These are phyloP conservation scores for Acanthamoeba triangularis DNA, from an alignment of 208 protist species.

Conservation along the genomic window DNA sequence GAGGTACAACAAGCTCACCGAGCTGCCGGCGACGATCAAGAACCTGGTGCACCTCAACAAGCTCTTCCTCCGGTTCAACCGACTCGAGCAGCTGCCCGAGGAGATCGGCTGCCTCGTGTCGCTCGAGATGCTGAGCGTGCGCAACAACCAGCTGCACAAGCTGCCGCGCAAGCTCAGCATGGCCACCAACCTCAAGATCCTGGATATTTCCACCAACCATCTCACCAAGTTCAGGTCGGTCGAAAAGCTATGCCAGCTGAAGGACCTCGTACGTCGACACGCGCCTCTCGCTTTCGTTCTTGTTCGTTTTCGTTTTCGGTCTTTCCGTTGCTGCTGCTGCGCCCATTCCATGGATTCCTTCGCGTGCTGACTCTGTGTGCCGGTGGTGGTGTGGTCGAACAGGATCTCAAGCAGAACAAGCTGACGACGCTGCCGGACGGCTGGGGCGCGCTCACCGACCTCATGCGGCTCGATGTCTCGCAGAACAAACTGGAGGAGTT, in stretches of 20 bases:
- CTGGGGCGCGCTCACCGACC: slow-evolving; percentile 24
- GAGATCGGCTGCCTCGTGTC: slow-evolving; percentile 61
- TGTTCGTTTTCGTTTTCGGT: too few relatives aligned
- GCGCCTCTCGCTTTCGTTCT: neutral
- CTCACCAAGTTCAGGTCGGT: slow-evolving; percentile 48
- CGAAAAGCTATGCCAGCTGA: slow-evolving; percentile 47
- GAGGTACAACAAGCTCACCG: slow-evolving; percentile 57
- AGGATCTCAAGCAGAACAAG: slow-evolving; percentile 74
- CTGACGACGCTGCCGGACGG: slow-evolving; percentile 15
- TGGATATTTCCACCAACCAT: slow-evolving; percentile 52
- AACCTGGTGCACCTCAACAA: neutral
- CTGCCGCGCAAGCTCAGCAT: slow-evolving; percentile 42
- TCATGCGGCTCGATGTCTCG: slow-evolving; percentile 56
- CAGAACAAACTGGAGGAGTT: slow-evolving; percentile 61
- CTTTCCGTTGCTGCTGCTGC: too few relatives aligned
- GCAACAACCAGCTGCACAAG: slow-evolving; percentile 80
- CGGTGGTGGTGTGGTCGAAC: neutral
- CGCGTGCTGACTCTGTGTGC: too few relatives aligned
- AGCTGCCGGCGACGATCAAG: slow-evolving; percentile 39
- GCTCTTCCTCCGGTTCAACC: slow-evolving; percentile 77
- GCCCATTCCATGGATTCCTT: neutral
- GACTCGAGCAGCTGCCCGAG: slow-evolving; percentile 72
- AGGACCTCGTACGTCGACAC: slow-evolving; percentile 7
- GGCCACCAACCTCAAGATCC: slow-evolving; percentile 75
- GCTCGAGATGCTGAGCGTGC: slow-evolving; percentile 82